Evolutionary conservation across 2,329 filamentous ascomycete genomes (phyloP).

Genomic region (Aschersonia sp.): DNA sequence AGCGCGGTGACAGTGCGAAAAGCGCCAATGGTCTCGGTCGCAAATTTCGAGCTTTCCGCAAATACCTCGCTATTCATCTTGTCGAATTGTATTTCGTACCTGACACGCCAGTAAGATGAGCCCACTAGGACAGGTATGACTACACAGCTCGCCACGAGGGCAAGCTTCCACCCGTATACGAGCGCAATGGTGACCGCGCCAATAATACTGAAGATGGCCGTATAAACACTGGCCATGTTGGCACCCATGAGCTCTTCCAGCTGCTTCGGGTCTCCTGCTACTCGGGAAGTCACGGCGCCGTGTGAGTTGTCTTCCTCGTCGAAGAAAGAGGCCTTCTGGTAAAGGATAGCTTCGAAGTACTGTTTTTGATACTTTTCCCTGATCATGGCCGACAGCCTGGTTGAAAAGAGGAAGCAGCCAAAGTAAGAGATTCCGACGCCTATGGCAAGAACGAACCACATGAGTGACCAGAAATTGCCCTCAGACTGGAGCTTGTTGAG

Average conservation of each 20-base stretch:
- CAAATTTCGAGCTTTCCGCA: slow-evolving; percentile 58
- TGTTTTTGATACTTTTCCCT: slow-evolving; percentile 42
- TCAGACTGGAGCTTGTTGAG: slow-evolving; percentile 19
- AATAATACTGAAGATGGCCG: slow-evolving; percentile 49
- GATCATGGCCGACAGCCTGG: slow-evolving; percentile 30
- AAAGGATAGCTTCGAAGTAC: slow-evolving; percentile 46
- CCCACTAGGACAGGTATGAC: slow-evolving; percentile 34
- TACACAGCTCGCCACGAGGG: slow-evolving; percentile 51
- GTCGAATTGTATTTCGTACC: slow-evolving; percentile 52
- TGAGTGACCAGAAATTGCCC: slow-evolving; percentile 48
- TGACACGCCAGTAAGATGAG: slow-evolving; percentile 35
- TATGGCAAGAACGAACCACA: slow-evolving; percentile 47
- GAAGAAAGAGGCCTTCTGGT: slow-evolving; percentile 45
- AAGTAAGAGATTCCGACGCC: slow-evolving; percentile 39
- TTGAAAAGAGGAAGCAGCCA: slow-evolving; percentile 20
- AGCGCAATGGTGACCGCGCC: slow-evolving; percentile 56
- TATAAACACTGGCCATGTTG: slow-evolving; percentile 48
- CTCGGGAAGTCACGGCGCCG: slow-evolving; percentile 42
- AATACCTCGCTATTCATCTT: slow-evolving; percentile 55
- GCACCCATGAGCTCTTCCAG: slow-evolving; percentile 48
- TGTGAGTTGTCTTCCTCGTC: slow-evolving; percentile 45
- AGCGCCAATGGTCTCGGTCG: slow-evolving; percentile 58
- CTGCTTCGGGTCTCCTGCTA: slow-evolving; percentile 42
- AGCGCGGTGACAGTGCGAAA: slow-evolving; percentile 60
- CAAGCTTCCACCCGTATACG: slow-evolving; percentile 63